Percentiles rank a stretch among this genome's conserved stretches.
phyloP scores from a whole-genome alignment of 305 asterid species.

The Solanum chacoense region DNA sequence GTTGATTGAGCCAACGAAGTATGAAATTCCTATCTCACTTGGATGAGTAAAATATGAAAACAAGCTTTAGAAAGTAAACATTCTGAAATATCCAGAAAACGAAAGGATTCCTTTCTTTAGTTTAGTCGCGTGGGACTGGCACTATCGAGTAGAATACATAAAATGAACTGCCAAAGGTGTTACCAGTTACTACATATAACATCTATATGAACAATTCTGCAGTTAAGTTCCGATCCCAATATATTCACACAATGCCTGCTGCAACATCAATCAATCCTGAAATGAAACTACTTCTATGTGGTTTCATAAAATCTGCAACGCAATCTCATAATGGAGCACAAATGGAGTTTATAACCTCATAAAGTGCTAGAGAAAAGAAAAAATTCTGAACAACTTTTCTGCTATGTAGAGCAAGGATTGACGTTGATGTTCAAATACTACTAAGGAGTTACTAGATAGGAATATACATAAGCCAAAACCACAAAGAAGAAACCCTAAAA shows the following conservation, averaged over 20 bases:
- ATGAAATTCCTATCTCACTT: neutral
- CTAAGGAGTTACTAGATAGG: neutral
- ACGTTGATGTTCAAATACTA: neutral
- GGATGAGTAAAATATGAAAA: neutral
- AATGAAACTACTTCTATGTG: neutral
- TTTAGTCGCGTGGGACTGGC: neutral
- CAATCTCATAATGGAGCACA: neutral
- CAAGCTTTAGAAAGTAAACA: neutral
- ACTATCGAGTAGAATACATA: neutral
- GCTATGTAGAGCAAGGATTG: neutral
- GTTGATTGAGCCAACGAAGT: neutral
- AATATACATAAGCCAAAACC: neutral
- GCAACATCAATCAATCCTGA: neutral
- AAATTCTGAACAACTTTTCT: neutral
- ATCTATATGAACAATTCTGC: neutral
- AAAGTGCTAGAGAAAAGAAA: neutral
- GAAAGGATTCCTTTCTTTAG: neutral
- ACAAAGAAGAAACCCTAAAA: neutral
- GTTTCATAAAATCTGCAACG: neutral
- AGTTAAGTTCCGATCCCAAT: neutral
- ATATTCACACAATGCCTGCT: neutral
- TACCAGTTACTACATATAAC: neutral
- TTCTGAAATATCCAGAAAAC: neutral
- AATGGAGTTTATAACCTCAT: neutral
- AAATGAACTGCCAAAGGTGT: neutral